Evolutionary conservation across 352 stramenopile species (phyloP).

Genomic region (Blastocystis sp.): DNA sequence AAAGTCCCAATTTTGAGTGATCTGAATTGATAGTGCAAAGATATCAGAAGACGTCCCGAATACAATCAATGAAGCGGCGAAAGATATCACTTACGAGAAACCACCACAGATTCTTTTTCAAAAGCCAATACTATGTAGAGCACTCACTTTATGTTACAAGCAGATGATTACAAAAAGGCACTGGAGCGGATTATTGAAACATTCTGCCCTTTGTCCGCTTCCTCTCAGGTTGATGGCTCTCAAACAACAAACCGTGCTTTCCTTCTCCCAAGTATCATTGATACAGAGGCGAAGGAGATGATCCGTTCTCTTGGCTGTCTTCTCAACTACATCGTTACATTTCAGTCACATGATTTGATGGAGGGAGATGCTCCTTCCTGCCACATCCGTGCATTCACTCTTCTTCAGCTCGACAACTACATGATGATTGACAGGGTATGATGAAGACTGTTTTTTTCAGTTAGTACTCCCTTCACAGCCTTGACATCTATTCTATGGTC

Average conservation of each 20-base stretch:
- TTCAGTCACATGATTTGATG: neutral
- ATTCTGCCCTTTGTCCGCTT: neutral
- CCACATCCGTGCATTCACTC: neutral
- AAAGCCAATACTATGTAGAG: slow-evolving; percentile 11
- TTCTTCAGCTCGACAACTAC: slow-evolving; percentile 1
- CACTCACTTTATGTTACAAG: neutral
- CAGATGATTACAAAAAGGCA: slow-evolving; percentile 36
- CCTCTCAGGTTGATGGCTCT: too few species aligned
- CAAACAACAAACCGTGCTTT: neutral
- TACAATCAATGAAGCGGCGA: neutral
- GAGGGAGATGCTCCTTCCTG: neutral
- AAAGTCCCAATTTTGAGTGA: neutral
- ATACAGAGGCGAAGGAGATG: slow-evolving; percentile 10
- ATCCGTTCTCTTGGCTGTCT: slow-evolving; percentile 10
- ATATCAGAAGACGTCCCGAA: neutral
- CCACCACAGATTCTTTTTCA: slow-evolving; percentile 41
- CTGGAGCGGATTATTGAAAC: neutral
- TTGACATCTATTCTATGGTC: slow-evolving; percentile 28
- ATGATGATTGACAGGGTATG: slow-evolving; percentile 30
- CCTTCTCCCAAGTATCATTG: neutral
- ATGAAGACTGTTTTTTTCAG: neutral
- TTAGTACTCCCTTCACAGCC: slow-evolving; percentile 16
- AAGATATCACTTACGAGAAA: neutral
- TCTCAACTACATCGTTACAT: neutral
- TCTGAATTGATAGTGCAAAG: neutral